These are phyloP conservation scores for Didymella exigua DNA, from an alignment of 2,329 filamentous ascomycete species.

Conservation along the genomic window DNA sequence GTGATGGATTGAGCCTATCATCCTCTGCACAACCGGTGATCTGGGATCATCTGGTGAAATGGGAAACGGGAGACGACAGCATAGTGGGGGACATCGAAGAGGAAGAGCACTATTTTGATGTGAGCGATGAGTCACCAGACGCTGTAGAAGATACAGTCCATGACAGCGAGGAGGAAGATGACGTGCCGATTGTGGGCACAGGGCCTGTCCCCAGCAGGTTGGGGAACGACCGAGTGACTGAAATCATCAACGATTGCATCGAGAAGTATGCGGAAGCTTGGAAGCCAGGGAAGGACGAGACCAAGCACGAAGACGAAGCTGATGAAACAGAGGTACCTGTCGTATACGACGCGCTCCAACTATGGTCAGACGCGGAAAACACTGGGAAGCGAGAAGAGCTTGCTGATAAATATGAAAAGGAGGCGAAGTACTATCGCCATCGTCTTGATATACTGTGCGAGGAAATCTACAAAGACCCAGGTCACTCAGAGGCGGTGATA, in stretches of 20 bases:
- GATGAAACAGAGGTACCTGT: constrained; percentile 7
- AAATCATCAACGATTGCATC: constrained; percentile 39
- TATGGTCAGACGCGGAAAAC: constrained; percentile 33
- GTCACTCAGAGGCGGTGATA: constrained; percentile 50
- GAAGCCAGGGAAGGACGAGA: constrained; percentile 25
- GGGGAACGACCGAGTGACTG: constrained; percentile 17
- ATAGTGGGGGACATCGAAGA: constrained; percentile 12
- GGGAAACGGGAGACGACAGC: not conserved
- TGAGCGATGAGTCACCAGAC: constrained; percentile 1
- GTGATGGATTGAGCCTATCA: too few species aligned
- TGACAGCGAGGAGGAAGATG: not conserved
- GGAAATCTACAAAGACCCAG: constrained; percentile 50
- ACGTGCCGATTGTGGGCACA: not conserved
- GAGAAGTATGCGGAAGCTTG: constrained; percentile 25
- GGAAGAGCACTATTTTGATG: constrained; percentile 19
- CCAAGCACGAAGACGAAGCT: not conserved
- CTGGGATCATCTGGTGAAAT: constrained; percentile 6
- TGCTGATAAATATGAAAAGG: constrained; percentile 15
- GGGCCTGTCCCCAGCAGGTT: constrained; percentile 12
- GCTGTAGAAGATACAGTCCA: constrained; percentile 1
- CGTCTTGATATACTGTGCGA: constrained; percentile 28
- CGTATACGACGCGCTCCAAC: constrained; percentile 17
- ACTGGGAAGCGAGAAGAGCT: constrained; percentile 19
- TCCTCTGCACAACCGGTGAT: not conserved
- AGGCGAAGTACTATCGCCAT: constrained; percentile 23